Evolutionary conservation across 1,139 yeast genomes (phyloP), one percentile per base, ranked within the genome.

Genomic region (Debaryomyces robertsiae): DNA sequence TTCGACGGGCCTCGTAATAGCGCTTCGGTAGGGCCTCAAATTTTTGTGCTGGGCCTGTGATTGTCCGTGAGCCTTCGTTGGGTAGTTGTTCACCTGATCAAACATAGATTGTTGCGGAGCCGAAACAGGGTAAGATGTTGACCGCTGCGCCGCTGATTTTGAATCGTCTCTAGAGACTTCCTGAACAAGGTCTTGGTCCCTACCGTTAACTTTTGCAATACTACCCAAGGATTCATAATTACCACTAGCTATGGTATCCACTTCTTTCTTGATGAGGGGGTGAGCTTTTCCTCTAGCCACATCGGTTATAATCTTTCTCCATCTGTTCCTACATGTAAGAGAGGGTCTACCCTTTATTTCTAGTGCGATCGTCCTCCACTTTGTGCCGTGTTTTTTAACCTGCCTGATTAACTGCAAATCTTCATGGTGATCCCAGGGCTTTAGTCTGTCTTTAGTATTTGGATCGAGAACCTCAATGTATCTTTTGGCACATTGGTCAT

Each of bases 401-500:
- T 81, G 76, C 34, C 74, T 71, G 29, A 89, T 78, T 44, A 91
- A 67, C 41, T 67, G 63, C 32, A 84, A 64, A 58, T 91, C 97
- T 56, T 91, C 97, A 10, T 81, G 88, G 29, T 75, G 56, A 0
- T 81, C 70, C 98, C 98, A 91, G 4, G 86, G 83, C 49, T 88
- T 77, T 35, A 89, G 68, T 40, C 97, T 67, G 51, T 86, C 90
- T 44, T 82, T 81, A 3, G 93, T 83, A 51, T 65, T 75, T 2
- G 97, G 97, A 52, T 88, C 95, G 44, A 91, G 64, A 1, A 90
- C 96, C 55, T 91, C 98, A 15, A 84, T 81, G 60, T 89, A 91
- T 50, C 98, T 67, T 56, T 91, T 91, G 2, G 96, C 89, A 65
- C 97, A 91, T 64, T 91, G 98, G 60, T 90, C 97, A 57, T 90